These are phyloP conservation scores for Ceratobasidium sp. DNA, from an alignment of 1,284 basidiomycete genomes.

Conservation along the genomic window DNA sequence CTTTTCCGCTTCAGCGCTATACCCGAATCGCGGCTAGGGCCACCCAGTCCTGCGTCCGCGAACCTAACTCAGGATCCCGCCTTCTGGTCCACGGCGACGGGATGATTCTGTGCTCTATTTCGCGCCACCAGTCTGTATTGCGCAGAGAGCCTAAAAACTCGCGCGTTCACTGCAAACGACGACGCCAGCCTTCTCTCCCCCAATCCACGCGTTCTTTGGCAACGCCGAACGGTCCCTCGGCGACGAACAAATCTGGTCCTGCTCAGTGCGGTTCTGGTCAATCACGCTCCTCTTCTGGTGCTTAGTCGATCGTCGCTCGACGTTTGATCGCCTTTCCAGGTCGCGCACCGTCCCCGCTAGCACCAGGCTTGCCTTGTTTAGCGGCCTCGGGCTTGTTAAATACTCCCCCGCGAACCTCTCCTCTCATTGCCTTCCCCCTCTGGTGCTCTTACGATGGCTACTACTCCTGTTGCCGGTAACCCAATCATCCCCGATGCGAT, in stretches of 20 bases:
- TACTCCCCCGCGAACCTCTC: slow-evolving; percentile 9
- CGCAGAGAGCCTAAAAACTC: slow-evolving; percentile 17
- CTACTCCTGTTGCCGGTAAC: not conserved
- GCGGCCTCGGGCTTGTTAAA: slow-evolving; percentile 16
- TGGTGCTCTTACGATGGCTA: not conserved
- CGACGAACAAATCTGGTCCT: slow-evolving; percentile 17
- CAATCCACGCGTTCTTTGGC: slow-evolving; percentile 8
- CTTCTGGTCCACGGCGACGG: not conserved
- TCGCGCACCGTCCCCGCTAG: not conserved
- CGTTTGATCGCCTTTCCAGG: slow-evolving; percentile 16
- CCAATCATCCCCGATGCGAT: slow-evolving; percentile 7
- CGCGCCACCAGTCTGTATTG: not conserved
- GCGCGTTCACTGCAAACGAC: not conserved
- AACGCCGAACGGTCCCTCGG: not conserved
- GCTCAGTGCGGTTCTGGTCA: slow-evolving; percentile 17
- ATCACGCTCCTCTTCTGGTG: slow-evolving; percentile 11
- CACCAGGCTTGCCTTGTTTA: slow-evolving; percentile 24
- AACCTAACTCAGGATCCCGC: slow-evolving; percentile 1
- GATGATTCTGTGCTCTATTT: slow-evolving; percentile 3
- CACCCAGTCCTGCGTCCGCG: not conserved
- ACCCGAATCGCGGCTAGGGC: not conserved
- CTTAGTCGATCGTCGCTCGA: slow-evolving; percentile 21
- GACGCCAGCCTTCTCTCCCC: slow-evolving; percentile 1
- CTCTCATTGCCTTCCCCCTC: not conserved
- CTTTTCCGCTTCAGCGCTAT: slow-evolving; percentile 6